These are phyloP conservation scores for Podospora didyma DNA, from an alignment of 495 filamentous ascomycete species.

Conservation along the genomic window DNA sequence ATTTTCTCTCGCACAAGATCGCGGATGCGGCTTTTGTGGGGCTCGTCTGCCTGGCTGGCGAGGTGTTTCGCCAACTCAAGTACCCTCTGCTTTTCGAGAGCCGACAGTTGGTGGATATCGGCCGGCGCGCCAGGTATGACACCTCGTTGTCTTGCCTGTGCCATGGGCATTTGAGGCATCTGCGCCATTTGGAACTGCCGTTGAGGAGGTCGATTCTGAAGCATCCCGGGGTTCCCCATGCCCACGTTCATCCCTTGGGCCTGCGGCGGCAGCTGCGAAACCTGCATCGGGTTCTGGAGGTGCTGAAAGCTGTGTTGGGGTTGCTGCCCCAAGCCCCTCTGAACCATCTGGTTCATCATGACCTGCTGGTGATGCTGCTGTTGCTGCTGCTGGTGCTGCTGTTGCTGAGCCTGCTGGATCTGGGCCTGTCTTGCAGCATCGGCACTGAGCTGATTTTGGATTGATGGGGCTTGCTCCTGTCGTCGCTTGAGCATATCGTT, in stretches of 20 bases:
- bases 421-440: conserved; percentile 42
- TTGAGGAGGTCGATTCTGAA: conserved; percentile 28
- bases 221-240: conserved; percentile 27
- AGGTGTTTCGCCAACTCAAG: conserved; percentile 24
- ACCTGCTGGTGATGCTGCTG: conserved; percentile 28
- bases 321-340: conserved; percentile 36
- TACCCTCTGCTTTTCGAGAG: conserved; percentile 26
- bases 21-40: conserved; percentile 30
- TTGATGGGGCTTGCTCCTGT: conserved; percentile 35
- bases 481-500: conserved; percentile 36
- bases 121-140: not conserved
- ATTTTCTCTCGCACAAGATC: conserved; percentile 21
- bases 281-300: conserved; percentile 48
- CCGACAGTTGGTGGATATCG: conserved; percentile 19
- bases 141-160: conserved; percentile 15
- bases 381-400: conserved; percentile 25
- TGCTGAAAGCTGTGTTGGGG: conserved; percentile 42
- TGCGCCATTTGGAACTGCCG: conserved; percentile 36
- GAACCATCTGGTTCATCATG: conserved; percentile 44
- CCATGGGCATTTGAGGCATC: conserved; percentile 42
- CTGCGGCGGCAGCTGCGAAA: conserved; percentile 38
- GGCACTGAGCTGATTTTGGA: conserved; percentile 38
- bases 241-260: conserved; percentile 31
- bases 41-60: conserved; percentile 25
- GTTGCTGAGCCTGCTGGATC: conserved; percentile 27